Evolutionary conservation across 2,329 filamentous ascomycete genomes (phyloP), one percentile per base, ranked within the genome.

Genomic region (Fusarium pilosicola): DNA sequence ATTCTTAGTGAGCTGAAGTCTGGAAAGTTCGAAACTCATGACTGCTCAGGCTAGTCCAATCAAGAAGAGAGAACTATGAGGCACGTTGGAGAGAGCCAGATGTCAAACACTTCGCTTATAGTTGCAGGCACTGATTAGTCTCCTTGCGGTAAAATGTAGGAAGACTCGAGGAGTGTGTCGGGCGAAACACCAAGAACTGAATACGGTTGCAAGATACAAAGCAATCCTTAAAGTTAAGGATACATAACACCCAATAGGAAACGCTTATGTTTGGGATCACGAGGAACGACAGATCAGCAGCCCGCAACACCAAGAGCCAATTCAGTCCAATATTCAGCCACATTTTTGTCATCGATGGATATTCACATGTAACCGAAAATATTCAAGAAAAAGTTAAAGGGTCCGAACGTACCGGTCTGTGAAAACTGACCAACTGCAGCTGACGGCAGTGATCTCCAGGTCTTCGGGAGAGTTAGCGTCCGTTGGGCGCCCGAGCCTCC

Each of bases 351-450:
- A 48, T 39, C 55, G 48, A 45, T 34, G 46, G n/a, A 58, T 57
- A 71, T 77, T 77, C 76, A 77, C 76, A 77, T 77, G 76, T 67
- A 76, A 77, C 76, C 75, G 76, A 77, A 71, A 36, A 52, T 32
- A 26, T 52, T 12, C 26, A 48, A 48, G 13, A 22, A 36, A 26
- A 62, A 36, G 15, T n/a, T 20, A 26, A 18, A 55, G 30, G 38
- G 68, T 52, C 72, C 72, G 60, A 62, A 26, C 46, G 51, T 28
- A 55, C 58, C 56, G 58, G 51, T 55, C 24, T 55, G 51, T 38
- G 34, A 41, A 41, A 41, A 41, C 24, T 41, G 51, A 41, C 34
- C 51, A 55, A 55, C 34, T 41, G 8, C 51, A 55, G 51, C 34
- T 55, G 36, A 41, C 11, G 41, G 44, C 14, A 30, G 42, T 26